A percentile compares a stretch with the other conserved stretches of the same genome.
Conservation (phyloP, 1,284 basidiomycete species). For the Cryptococcus sp. region DNA sequence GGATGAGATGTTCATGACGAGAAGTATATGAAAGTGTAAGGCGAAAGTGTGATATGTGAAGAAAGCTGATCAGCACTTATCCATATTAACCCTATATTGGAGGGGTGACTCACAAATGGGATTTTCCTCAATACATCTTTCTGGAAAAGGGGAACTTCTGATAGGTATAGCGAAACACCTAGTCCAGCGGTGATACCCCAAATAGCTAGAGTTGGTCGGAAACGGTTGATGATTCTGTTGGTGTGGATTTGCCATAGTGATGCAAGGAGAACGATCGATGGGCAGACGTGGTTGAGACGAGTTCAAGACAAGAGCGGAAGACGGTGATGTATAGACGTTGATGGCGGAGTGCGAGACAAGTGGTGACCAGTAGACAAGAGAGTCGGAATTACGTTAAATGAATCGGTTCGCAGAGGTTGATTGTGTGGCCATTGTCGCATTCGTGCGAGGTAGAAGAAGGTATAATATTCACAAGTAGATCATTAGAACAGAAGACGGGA, state of each 20-base stretch:
- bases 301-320: not conserved
- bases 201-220: slow-evolving; percentile 26
- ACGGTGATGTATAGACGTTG: too few relatives aligned
- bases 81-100: too few relatives aligned
- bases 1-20: not conserved
- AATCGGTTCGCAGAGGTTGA: too few relatives aligned
- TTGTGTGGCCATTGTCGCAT: too few relatives aligned
- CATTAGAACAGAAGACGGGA: not conserved
- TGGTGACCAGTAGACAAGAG: not conserved
- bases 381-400: too few relatives aligned
- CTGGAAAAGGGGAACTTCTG: slow-evolving; percentile 44
- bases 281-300: not conserved
- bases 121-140: slow-evolving; percentile 45
- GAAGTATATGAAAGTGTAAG: not conserved
- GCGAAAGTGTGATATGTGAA: not conserved
- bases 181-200: slow-evolving; percentile 44
- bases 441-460: too few relatives aligned
- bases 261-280: too few relatives aligned
- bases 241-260: not conserved
- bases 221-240: slow-evolving; percentile 21
- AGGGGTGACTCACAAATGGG: slow-evolving; percentile 41
- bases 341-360: too few relatives aligned
- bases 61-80: not conserved
- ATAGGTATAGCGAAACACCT: slow-evolving; percentile 43
- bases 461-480: too few relatives aligned